These are phyloP conservation scores for Rhodotorula kratochvilovae DNA, from an alignment of 768 basidiomycete genomes.

Conservation along the genomic window DNA sequence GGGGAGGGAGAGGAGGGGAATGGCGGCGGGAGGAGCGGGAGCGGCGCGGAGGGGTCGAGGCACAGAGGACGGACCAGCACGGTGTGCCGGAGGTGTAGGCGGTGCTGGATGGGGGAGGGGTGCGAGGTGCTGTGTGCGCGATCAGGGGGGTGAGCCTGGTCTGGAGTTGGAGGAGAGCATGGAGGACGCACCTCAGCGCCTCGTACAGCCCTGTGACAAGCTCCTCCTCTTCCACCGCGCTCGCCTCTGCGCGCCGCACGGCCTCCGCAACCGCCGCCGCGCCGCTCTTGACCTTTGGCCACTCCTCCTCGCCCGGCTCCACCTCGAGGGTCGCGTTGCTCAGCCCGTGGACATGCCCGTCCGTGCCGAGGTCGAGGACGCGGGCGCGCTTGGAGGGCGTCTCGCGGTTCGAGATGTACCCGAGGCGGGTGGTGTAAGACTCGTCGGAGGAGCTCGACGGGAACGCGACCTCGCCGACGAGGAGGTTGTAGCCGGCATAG, in stretches of 20 bases:
- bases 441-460: background rate
- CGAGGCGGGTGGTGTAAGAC: constrained; percentile 2
- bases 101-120: constrained; percentile 9
- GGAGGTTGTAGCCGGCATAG: constrained; percentile 50
- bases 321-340: constrained; percentile 37
- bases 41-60: constrained; percentile 18
- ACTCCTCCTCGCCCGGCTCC: constrained; percentile 38
- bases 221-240: constrained; percentile 32
- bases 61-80: constrained; percentile 37
- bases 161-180: background rate
- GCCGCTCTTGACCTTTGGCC: constrained; percentile 48
- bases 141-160: too few relatives aligned
- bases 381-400: constrained; percentile 4
- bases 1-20: constrained; percentile 1
- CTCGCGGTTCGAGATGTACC: constrained; percentile 29
- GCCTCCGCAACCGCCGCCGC: constrained; percentile 37
- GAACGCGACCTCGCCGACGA: constrained; percentile 43
- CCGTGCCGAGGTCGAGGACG: background rate
- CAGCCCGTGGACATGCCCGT: constrained; percentile 20
- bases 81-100: constrained; percentile 31
- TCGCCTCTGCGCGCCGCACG: constrained; percentile 1
- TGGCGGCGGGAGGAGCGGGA: constrained; percentile 19
- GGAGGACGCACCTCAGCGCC: constrained; percentile 41
- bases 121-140: constrained; percentile 25
- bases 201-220: constrained; percentile 39